Percentiles rank a stretch among this genome's conserved stretches.
Conservation (phyloP, 805 yeast genomes). For the Sungouiozyma ichnusensis region DNA sequence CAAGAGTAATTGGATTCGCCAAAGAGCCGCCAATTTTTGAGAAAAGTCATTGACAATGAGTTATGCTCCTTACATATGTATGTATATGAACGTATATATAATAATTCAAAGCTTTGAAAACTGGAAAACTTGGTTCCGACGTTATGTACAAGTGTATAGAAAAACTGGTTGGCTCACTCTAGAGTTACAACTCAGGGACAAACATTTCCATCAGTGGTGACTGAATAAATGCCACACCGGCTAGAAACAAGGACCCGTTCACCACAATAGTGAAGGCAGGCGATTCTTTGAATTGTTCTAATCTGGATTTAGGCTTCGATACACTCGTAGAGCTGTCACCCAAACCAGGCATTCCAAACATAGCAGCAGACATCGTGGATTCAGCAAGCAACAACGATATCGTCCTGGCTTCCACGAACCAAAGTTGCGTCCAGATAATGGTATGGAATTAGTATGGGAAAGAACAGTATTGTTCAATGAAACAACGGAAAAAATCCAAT, state of each 20-base stretch:
- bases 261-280: slow-evolving; percentile 58
- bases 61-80: not conserved
- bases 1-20: slow-evolving; percentile 6
- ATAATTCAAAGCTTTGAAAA: too few relatives aligned
- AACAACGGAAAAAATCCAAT: too few relatives aligned
- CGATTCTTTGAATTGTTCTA: slow-evolving; percentile 46
- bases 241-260: slow-evolving; percentile 53
- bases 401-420: too few relatives aligned
- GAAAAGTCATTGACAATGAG: not conserved
- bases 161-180: not conserved
- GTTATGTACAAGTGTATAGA: slow-evolving; percentile 5
- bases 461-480: too few relatives aligned
- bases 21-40: not conserved
- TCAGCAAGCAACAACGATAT: too few relatives aligned
- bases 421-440: too few relatives aligned
- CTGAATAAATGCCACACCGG: slow-evolving; percentile 69
- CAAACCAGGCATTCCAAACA: slow-evolving; percentile 25
- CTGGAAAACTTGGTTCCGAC: not conserved
- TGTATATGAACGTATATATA: too few relatives aligned
- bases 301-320: slow-evolving; percentile 24
- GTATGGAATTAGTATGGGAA: too few relatives aligned
- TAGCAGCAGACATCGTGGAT: slow-evolving; percentile 9
- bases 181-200: slow-evolving; percentile 51
- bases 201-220: slow-evolving; percentile 72
- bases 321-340: slow-evolving; percentile 16